Evolutionary conservation across 345 rosid genomes (phyloP).

Genomic region (Lenwebbia sp.): DNA sequence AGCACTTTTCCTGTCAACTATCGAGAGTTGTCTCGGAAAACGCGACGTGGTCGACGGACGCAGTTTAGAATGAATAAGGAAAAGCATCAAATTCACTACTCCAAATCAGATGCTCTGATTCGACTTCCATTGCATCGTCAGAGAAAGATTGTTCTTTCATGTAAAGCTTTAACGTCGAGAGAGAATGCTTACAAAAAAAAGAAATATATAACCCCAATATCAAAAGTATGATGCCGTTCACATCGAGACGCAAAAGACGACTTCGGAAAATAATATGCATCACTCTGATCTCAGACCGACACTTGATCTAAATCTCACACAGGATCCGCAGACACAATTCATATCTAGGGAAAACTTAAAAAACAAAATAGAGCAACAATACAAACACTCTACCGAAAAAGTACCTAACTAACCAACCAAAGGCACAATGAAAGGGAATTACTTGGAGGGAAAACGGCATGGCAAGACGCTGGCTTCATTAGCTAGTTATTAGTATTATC

Average conservation of each 20-base stretch:
- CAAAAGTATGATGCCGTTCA: not conserved
- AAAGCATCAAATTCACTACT: too few relatives aligned
- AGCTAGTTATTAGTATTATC: conserved; percentile 6
- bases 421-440: not conserved
- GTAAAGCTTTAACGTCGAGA: not conserved
- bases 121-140: not conserved
- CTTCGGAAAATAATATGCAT: not conserved
- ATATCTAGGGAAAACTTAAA: not conserved
- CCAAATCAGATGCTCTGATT: too few relatives aligned
- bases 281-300: not conserved
- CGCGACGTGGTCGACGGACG: not conserved
- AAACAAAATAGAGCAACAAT: not conserved
- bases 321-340: not conserved
- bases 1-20: not conserved
- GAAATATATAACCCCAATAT: not conserved
- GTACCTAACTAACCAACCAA: not conserved
- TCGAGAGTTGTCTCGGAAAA: not conserved
- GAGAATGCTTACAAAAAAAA: not conserved
- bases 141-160: not conserved
- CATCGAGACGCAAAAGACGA: not conserved
- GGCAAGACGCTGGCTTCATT: not conserved
- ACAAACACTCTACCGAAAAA: not conserved
- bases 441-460: not conserved
- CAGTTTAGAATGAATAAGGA: too few relatives aligned
- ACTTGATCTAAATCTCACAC: not conserved